Conservation (phyloP, 208 protist species). For the Crithidia expoeki region DNA sequence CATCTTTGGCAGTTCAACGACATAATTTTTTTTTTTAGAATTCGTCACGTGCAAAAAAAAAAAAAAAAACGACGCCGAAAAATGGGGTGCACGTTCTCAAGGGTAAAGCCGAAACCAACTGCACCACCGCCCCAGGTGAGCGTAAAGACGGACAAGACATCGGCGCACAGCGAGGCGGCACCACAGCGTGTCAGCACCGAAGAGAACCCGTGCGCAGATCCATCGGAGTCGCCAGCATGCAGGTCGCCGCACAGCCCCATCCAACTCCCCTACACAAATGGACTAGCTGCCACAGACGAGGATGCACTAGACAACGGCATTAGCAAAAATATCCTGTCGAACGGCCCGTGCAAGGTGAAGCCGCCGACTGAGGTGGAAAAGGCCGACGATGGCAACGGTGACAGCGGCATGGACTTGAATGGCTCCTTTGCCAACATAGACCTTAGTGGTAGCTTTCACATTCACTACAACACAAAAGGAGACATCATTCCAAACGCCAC, state of each 20-base stretch:
- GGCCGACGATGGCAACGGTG: not conserved
- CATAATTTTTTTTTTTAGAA: too few species aligned
- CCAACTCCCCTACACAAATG: not conserved
- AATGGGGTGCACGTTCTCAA: slow-evolving; percentile 17
- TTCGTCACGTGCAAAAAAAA: not conserved
- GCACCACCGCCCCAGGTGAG: not conserved
- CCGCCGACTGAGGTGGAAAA: not conserved
- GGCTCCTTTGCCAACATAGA: slow-evolving; percentile 32
- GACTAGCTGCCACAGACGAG: not conserved
- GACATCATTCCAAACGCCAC: slow-evolving; percentile 23
- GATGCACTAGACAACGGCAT: slow-evolving; percentile 5
- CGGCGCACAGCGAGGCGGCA: not conserved
- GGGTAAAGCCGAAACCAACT: not conserved
- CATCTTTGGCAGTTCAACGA: too few species aligned
- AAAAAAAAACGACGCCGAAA: slow-evolving; percentile 13
- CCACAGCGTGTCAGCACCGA: not conserved
- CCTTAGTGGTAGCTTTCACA: slow-evolving; percentile 41
- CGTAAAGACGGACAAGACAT: not conserved
- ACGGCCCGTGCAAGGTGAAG: not conserved
- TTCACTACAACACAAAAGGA: slow-evolving; percentile 30
- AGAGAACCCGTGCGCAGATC: not conserved
- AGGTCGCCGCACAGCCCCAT: not conserved
- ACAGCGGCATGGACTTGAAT: slow-evolving; percentile 22
- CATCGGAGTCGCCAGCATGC: not conserved
- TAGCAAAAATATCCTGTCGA: not conserved